Conservation (phyloP, 73 alveolate species). For the Tetrahymena borealis region DNA sequence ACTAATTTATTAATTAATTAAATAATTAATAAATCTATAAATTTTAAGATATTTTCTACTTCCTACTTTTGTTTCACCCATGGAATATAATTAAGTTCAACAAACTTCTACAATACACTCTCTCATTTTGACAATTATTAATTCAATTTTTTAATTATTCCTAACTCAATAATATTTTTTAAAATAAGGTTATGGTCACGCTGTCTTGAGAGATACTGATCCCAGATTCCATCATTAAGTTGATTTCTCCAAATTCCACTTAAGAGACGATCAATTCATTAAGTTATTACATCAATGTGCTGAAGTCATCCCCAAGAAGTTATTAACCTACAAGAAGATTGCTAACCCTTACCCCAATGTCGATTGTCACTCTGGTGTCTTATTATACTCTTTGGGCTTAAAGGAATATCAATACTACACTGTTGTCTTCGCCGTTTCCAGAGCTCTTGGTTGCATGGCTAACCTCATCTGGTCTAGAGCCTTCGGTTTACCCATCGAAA, state of each 20-base stretch:
- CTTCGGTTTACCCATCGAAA: constrained; percentile 71
- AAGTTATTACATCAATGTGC: constrained; percentile 59
- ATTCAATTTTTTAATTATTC: too few relatives aligned
- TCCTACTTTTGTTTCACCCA: too few relatives aligned
- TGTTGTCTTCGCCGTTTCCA: constrained; percentile 69
- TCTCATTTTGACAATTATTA: too few relatives aligned
- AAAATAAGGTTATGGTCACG: constrained; percentile 71
- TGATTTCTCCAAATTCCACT: constrained; percentile 59
- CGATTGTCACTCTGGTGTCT: constrained; percentile 74
- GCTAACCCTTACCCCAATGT: constrained; percentile 81
- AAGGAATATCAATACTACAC: constrained; percentile 63
- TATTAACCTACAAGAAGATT: constrained; percentile 52
- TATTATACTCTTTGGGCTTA: constrained; percentile 67
- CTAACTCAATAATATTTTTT: too few relatives aligned
- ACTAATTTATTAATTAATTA: too few relatives aligned
- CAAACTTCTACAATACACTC: too few relatives aligned
- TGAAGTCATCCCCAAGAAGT: constrained; percentile 62
- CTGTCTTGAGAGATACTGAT: constrained; percentile 76
- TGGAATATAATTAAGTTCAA: too few relatives aligned
- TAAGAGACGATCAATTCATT: constrained; percentile 47
- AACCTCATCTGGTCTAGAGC: constrained; percentile 73
- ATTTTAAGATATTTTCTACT: too few relatives aligned
- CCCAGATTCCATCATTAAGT: constrained; percentile 62
- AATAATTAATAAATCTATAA: too few relatives aligned
- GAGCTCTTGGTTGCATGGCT: constrained; percentile 73